Evolutionary conservation across 1,284 basidiomycete species (phyloP), one percentile per base, ranked within the genome.

Genomic region (Ustilago lituana): DNA sequence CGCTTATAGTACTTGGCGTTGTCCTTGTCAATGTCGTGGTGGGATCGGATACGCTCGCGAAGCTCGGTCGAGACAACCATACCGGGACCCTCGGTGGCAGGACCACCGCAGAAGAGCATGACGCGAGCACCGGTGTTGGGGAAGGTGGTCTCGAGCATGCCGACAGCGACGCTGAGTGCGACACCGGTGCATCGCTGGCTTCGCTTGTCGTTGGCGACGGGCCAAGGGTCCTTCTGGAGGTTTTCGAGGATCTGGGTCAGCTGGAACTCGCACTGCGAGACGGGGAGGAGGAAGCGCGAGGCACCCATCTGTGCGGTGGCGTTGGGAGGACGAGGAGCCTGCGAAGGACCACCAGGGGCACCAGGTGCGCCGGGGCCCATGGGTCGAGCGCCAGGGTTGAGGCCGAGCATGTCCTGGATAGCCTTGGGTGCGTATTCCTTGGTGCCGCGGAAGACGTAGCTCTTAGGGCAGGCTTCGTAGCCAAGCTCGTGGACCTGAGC

Each of bases 401-500:
- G 87, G 36, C 92, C 93, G 46, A 98, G 90, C 95, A 99, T 98
- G 78, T 98, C 95, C 84, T 94, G 92, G 76, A 98, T 97, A 77
- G 94, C 92, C 85, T 98, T 98, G 57, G 93, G 90, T 55, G 90
- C 85, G 83, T 98, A 98, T 80, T 99, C 96, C 84, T 98, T 99
- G n/a, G 91, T 92, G 49, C 96, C 96, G 32, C 95, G 90, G 89
- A 99, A 99, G 64, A 98, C 95, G 83, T 95, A 98, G 5, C 94
- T 94, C 84, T 98, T 98, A 84, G 89, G 93, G 85, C 94, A 98
- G 81, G 94, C 91, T 2, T 90, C 88, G 81, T 97, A 98, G 27
- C 94, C 94, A 46, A 98, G 90, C 84, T 99, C 96, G 83, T 99
- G 95, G 1, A 99, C 94, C 90, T 97, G 94, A 7, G 95, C 88